Conservation (phyloP, 208 protist genomes). For the Acanthamoeba castellanii region DNA sequence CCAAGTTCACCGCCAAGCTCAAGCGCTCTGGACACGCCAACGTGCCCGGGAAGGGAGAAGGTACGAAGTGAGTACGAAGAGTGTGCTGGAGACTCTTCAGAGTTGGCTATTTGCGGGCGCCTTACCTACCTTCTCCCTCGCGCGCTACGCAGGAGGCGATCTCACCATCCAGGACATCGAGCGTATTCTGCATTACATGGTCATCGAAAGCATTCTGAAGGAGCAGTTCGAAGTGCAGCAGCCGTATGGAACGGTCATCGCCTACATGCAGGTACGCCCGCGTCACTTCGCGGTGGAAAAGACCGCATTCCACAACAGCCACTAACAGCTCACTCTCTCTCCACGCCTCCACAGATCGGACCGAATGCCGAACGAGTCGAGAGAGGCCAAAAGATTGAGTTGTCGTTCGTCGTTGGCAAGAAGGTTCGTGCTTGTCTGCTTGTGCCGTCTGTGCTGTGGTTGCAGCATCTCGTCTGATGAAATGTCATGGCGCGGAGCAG, state of each 20-base stretch:
- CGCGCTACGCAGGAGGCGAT: not conserved
- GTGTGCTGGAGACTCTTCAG: not conserved
- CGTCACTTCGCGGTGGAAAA: not conserved
- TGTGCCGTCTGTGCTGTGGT: not conserved
- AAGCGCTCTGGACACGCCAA: not conserved
- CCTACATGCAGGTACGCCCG: slow-evolving; percentile 23
- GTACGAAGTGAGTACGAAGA: not conserved
- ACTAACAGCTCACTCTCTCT: not conserved
- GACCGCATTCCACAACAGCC: too few relatives aligned
- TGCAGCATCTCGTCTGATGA: not conserved
- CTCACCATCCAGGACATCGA: slow-evolving; percentile 33
- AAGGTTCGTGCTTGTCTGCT: not conserved
- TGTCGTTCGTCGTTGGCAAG: slow-evolving; percentile 47
- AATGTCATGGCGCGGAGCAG: not conserved
- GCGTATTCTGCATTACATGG: slow-evolving; percentile 35
- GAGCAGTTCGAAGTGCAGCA: slow-evolving; percentile 59
- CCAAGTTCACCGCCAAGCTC: slow-evolving; percentile 9
- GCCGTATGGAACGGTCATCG: slow-evolving; percentile 29
- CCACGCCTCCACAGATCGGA: not conserved
- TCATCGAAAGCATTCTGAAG: slow-evolving; percentile 19
- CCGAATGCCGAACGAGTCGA: slow-evolving; percentile 37
- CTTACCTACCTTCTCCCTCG: not conserved
- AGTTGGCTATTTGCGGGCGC: not conserved
- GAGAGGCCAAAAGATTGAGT: slow-evolving; percentile 15
- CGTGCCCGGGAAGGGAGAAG: slow-evolving; percentile 23